These are phyloP conservation scores for Halenospora varia DNA, from an alignment of 495 filamentous ascomycete genomes.

Conservation along the genomic window DNA sequence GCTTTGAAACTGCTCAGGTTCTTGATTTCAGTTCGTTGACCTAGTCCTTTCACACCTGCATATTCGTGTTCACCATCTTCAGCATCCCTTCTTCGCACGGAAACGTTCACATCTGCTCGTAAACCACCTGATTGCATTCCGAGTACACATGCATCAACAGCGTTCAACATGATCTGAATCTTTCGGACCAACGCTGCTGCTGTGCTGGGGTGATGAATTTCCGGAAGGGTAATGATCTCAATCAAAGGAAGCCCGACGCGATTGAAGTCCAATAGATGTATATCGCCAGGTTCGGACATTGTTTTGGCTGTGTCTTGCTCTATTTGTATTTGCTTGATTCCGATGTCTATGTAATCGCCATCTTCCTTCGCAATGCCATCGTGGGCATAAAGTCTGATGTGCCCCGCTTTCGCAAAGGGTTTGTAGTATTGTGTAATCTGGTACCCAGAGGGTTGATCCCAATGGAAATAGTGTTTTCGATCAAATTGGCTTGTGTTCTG, in stretches of 20 bases:
- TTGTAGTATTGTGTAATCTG: conserved; percentile 96
- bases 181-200: conserved; percentile 86
- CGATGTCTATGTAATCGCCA: conserved; percentile 61
- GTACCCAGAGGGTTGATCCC: conserved; percentile 93
- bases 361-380: conserved; percentile 76
- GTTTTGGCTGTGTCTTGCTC: conserved; percentile 99
- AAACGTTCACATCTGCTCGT: conserved; percentile 94
- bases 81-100: conserved; percentile 55
- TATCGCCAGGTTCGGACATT: conserved; percentile 64
- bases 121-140: conserved; percentile 94
- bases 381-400: conserved; percentile 61
- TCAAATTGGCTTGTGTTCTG: conserved; percentile 78
- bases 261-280: conserved; percentile 89
- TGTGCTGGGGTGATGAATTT: conserved; percentile 78
- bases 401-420: conserved; percentile 78
- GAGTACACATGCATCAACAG: conserved; percentile 74
- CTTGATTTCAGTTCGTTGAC: conserved; percentile 95
- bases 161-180: conserved; percentile 76
- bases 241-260: conserved; percentile 85
- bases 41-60: conserved; percentile 56
- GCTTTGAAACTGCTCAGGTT: conserved; percentile 93
- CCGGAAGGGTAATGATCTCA: conserved; percentile 89
- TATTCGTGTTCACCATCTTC: conserved; percentile 42
- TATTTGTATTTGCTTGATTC: conserved; percentile 90
- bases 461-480: conserved; percentile 98